These are phyloP conservation scores for Pichia kudriavzevii DNA, from an alignment of 1,139 yeast species.

Conservation along the genomic window DNA sequence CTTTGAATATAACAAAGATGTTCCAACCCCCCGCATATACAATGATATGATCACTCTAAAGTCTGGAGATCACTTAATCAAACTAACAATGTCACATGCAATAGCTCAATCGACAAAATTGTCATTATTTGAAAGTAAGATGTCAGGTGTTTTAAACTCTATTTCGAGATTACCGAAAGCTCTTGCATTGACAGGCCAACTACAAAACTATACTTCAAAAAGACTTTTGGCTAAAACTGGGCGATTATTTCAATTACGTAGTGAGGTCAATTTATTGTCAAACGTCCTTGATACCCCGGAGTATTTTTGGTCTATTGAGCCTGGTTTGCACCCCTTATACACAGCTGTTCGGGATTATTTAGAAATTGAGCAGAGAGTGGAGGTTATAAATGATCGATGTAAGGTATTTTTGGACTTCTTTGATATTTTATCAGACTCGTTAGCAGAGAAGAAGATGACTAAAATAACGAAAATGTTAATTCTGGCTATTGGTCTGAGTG, in stretches of 20 bases:
- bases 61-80: constrained; percentile 87
- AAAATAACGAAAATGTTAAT: constrained; percentile 89
- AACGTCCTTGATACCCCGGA: constrained; percentile 92
- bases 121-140: constrained; percentile 83
- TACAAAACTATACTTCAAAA: constrained; percentile 83
- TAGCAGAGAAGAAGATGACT: constrained; percentile 87
- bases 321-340: constrained; percentile 87
- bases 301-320: constrained; percentile 94
- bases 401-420: constrained; percentile 89
- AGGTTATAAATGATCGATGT: constrained; percentile 87
- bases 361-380: constrained; percentile 91
- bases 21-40: constrained; percentile 81
- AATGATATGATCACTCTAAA: constrained; percentile 90
- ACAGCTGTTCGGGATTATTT: constrained; percentile 84
- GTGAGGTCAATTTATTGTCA: constrained; percentile 86
- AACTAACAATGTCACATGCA: constrained; percentile 90
- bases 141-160: constrained; percentile 76
- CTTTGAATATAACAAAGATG: constrained; percentile 77
- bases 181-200: constrained; percentile 79
- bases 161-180: constrained; percentile 84
- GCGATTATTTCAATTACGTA: constrained; percentile 76
- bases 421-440: constrained; percentile 87
- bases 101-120: constrained; percentile 93
- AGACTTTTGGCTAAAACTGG: constrained; percentile 75
- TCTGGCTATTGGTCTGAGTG: constrained; percentile 68